phyloP scores from a whole-genome alignment of 148 eudicot species.

The Chenopodium formosanum region DNA sequence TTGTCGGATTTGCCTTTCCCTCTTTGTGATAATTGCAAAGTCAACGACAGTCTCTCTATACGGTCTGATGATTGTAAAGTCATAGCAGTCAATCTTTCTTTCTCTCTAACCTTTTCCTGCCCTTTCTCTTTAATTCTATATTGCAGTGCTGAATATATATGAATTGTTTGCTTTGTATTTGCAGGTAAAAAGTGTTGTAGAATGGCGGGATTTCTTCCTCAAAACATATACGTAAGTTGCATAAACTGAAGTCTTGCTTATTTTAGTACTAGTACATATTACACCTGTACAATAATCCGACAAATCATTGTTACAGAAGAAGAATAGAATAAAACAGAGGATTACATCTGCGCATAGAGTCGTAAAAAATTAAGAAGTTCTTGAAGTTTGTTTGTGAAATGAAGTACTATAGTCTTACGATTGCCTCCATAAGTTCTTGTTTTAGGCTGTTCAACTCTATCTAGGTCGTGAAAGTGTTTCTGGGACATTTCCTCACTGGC shows the following conservation, averaged over 20 bases:
- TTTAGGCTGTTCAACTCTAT: background rate
- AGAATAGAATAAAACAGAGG: no score
- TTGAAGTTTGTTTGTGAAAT: background rate
- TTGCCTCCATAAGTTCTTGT: background rate
- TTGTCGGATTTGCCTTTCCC: constrained; percentile 3
- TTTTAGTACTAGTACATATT: background rate
- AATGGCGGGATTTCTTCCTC: constrained; percentile 85
- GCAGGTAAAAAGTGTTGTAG: constrained; percentile 88
- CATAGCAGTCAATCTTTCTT: no score
- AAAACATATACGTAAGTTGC: constrained; percentile 66
- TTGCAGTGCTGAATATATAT: background rate
- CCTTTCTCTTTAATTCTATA: background rate
- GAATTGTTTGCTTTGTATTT: constrained; percentile 14
- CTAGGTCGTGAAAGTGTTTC: background rate
- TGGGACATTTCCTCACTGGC: background rate
- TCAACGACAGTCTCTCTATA: no score
- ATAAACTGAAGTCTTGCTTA: constrained; percentile 3
- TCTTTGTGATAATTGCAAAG: no score
- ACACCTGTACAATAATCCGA: background rate
- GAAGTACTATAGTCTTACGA: background rate
- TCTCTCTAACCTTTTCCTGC: background rate
- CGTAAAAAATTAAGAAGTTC: background rate
- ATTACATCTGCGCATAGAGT: no score
- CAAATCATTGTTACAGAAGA: background rate
- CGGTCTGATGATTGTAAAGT: no score